These are phyloP conservation scores for Solanum tarapatanum DNA, from an alignment of 257 asterid species.

Conservation along the genomic window DNA sequence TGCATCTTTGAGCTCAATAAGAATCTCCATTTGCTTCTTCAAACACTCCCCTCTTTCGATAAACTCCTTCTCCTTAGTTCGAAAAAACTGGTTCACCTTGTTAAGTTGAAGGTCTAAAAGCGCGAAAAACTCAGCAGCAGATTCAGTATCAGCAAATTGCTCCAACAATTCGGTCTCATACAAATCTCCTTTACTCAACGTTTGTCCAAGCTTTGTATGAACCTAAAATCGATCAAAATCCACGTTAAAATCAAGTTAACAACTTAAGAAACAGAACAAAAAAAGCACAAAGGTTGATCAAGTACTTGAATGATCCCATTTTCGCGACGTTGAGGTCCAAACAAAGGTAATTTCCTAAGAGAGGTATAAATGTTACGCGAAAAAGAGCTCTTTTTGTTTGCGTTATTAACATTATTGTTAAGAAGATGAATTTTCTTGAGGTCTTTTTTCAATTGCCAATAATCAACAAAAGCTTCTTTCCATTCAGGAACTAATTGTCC, in stretches of 20 bases:
- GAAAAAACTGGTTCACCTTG: conserved; percentile 77
- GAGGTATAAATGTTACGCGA: conserved; percentile 10
- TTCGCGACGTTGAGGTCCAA: conserved; percentile 31
- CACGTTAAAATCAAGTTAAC: not conserved
- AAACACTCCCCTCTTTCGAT: conserved; percentile 64
- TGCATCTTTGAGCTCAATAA: conserved; percentile 49
- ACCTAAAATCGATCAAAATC: conserved; percentile 29
- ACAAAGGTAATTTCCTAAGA: conserved; percentile 24
- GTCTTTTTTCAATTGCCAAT: conserved; percentile 64
- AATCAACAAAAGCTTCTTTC: conserved; percentile 94
- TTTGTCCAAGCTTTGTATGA: conserved; percentile 40
- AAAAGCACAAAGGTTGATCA: not conserved
- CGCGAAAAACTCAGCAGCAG: conserved; percentile 59
- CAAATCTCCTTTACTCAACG: conserved; percentile 42
- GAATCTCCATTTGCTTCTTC: conserved; percentile 78
- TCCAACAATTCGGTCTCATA: conserved; percentile 75
- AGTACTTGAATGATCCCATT: conserved; percentile 52
- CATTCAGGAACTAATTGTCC: conserved; percentile 87
- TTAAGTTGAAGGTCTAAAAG: conserved; percentile 73
- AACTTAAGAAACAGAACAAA: not conserved
- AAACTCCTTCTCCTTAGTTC: conserved; percentile 68
- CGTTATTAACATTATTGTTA: not conserved
- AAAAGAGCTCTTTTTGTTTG: conserved; percentile 12
- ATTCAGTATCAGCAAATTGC: conserved; percentile 54
- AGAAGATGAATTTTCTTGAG: conserved; percentile 54